These are phyloP conservation scores for Starmerella apicola DNA, from an alignment of 805 yeast genomes.

Conservation along the genomic window DNA sequence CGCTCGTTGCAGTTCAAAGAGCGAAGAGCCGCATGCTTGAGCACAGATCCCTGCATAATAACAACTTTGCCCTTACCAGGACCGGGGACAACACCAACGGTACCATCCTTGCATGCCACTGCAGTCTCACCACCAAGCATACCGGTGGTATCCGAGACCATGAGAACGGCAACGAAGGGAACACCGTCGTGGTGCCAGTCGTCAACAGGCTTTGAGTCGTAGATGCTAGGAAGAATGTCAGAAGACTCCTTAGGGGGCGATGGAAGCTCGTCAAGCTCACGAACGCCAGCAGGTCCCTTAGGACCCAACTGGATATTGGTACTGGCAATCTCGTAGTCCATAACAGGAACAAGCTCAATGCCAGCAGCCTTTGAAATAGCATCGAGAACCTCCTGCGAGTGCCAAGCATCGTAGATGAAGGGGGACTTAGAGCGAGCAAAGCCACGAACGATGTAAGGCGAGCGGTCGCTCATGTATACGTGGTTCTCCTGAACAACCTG, in stretches of 20 bases:
- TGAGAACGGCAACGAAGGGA: conserved; percentile 52
- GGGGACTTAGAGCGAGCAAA: conserved; percentile 37
- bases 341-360: conserved; percentile 40
- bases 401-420: conserved; percentile 46
- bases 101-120: conserved; percentile 31
- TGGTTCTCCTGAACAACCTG: conserved; percentile 28
- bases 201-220: conserved; percentile 33
- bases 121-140: conserved; percentile 52
- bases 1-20: conserved; percentile 31
- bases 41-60: conserved; percentile 36
- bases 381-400: conserved; percentile 43
- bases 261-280: conserved; percentile 5
- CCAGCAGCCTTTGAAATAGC: conserved; percentile 48
- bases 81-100: conserved; percentile 24
- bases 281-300: conserved; percentile 9
- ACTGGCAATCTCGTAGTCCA: conserved; percentile 49
- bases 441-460: conserved; percentile 37
- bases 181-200: conserved; percentile 56
- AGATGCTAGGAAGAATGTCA: conserved; percentile 5
- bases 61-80: conserved; percentile 42
- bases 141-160: conserved; percentile 45
- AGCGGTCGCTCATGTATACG: conserved; percentile 25
- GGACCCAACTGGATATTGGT: conserved; percentile 31
- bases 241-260: conserved; percentile 6
- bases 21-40: conserved; percentile 37